Evolutionary conservation across 139 green algal genomes (phyloP), one percentile per base, ranked within the genome.

Genomic region (Chlorella sp.): DNA sequence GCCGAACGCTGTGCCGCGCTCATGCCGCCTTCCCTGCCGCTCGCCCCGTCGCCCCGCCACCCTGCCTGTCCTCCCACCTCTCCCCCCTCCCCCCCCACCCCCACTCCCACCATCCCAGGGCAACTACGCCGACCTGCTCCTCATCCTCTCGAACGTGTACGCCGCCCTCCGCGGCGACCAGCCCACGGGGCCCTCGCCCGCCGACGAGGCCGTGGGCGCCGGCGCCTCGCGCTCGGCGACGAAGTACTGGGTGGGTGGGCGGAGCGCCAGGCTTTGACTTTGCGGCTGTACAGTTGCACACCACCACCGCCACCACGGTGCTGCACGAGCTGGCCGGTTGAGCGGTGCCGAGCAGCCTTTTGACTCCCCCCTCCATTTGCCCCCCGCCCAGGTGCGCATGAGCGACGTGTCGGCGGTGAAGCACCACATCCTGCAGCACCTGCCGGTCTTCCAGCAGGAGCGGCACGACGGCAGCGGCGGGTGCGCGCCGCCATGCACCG

Each of bases 171-270:
- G 94, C 0, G 89, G 91, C 0, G 94, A 98, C 83, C 78, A 77
- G 12, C 83, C 84, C 7, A 91, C 88, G 29, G 0, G 56, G 23
- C 29, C 29, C 11, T 51, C 35, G 45, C n/a, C 36, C 19, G 6
- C 56, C n/a, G 29, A 41, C 56, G 38, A 9, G 21, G 50, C 27
- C 9, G 55, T 27, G n/a, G 6, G 27, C 55, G 15, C 5, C 55
- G 8, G 55, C n/a, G 55, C 55, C 8, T 59, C 5, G 62, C 90
- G 95, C 53, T 90, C 77, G 59, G 98, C 95, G 63, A 97, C 88
- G 75, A 98, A 98, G 88, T 98, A 97, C 83, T 98, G 95, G 95
- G 90, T n/a, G n/a, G n/a, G n/a, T n/a, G n/a, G n/a, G n/a, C n/a
- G n/a, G n/a, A n/a, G n/a, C n/a, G n/a, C n/a, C n/a, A n/a, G n/a